Evolutionary conservation across 2,329 filamentous ascomycete species (phyloP), one percentile per base, ranked within the genome.

Genomic region (Xylaria sp.): DNA sequence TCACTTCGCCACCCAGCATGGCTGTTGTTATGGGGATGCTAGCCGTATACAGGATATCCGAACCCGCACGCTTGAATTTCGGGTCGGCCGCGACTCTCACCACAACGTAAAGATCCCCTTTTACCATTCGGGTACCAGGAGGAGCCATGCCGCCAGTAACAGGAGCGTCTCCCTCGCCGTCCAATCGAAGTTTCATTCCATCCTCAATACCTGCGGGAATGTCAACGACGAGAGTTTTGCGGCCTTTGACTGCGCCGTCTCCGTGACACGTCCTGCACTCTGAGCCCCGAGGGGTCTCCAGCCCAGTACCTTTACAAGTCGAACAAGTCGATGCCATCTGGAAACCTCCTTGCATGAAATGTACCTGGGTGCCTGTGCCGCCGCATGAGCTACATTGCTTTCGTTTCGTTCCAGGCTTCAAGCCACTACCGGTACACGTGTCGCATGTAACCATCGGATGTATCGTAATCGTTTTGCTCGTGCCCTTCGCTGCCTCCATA

Each of bases 191-290:
- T 65, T 93, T 89, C 95, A 98, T 98, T 64, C 95, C 94, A 79
- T 99, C 95, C 79, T 98, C 96, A 36, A 99, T 94, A 71, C 96
- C 96, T 24, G 92, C 94, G 1, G 96, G 96, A 54, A 99, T 98
- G 75, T 98, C 94, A 51, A 99, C 88, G 32, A 88, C 92, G 58
- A 99, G 90, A 0, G 92, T 93, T 82, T 93, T 93, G 69, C 90
- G 87, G 76, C 97, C 93, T 74, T 93, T 87, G 42, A 93, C 88
- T 17, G 97, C 94, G 54, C 96, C 96, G 63, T 93, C 89, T 45
- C 96, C 96, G 68, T 85, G 83, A 79, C 96, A 99, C 0, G 89
- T 87, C 66, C 85, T 84, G 81, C 96, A 99, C 76, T 97, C 93
- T 11, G 89, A 91, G 53, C 93, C 93, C 73, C 87, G 89, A 2